phyloP scores from a whole-genome alignment of 2,329 filamentous ascomycete genomes.

The Atkinsonella texensis region DNA sequence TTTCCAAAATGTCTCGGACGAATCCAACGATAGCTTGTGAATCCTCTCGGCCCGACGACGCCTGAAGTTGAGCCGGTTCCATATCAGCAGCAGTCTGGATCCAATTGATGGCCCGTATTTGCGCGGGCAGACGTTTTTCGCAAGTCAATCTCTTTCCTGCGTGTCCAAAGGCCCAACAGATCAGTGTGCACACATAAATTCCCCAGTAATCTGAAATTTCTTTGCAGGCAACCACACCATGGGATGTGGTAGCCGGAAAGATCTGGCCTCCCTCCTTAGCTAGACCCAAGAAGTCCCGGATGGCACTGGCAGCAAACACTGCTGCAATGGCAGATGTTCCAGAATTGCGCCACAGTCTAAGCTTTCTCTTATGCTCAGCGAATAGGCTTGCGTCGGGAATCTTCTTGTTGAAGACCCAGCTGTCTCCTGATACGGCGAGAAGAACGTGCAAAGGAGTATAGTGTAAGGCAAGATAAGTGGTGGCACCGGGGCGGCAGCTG shows the following conservation, averaged over 20 bases:
- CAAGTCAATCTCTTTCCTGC: constrained; percentile 11
- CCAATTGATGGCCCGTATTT: constrained; percentile 22
- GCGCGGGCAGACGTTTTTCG: constrained; percentile 11
- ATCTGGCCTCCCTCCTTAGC: constrained; percentile 7
- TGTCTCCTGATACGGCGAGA: constrained; percentile 45
- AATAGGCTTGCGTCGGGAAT: constrained; percentile 32
- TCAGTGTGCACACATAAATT: constrained; percentile 43
- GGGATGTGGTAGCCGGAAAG: constrained; percentile 1
- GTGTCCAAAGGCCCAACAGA: constrained; percentile 46
- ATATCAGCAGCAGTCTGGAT: constrained; percentile 28
- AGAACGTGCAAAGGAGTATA: constrained; percentile 46
- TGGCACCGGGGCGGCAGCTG: constrained; percentile 30
- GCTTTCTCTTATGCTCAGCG: constrained; percentile 31
- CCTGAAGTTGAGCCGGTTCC: constrained; percentile 26
- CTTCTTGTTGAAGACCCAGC: constrained; percentile 46
- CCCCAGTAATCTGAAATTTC: constrained; percentile 42
- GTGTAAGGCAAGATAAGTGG: constrained; percentile 44
- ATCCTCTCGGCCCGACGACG: constrained; percentile 20
- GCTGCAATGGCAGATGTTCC: constrained; percentile 32
- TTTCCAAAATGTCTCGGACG: constrained; percentile 33
- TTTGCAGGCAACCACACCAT: constrained; percentile 11
- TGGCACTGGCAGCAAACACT: constrained; percentile 38
- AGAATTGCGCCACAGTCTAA: constrained; percentile 34
- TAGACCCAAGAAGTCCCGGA: constrained; percentile 30
- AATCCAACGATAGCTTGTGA: constrained; percentile 38